phyloP scores from a whole-genome alignment of 2,329 filamentous ascomycete genomes.

The Trichophyton schoenleinii region DNA sequence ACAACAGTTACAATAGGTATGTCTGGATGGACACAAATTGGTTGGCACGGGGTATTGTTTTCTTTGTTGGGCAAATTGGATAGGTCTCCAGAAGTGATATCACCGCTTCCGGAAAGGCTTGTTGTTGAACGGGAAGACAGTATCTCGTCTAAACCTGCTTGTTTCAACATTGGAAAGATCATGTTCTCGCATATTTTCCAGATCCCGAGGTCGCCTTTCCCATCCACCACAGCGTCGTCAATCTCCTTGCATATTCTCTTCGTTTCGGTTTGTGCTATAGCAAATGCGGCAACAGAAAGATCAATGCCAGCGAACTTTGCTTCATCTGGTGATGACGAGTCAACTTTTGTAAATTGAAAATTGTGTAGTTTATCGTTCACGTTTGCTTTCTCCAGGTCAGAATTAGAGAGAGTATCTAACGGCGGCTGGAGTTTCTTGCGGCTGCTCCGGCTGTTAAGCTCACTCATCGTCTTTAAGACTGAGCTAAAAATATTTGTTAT shows the following conservation, averaged over 20 bases:
- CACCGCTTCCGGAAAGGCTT: not conserved
- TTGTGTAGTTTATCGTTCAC: not conserved
- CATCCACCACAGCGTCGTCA: constrained; percentile 18
- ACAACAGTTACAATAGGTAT: constrained; percentile 24
- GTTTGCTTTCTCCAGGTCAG: not conserved
- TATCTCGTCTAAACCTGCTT: not conserved
- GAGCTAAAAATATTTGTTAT: constrained; percentile 9
- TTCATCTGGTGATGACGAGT: constrained; percentile 3
- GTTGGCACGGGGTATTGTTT: not conserved
- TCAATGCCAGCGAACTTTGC: constrained; percentile 5
- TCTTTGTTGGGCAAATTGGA: not conserved
- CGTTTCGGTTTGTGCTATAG: constrained; percentile 21
- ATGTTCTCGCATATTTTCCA: constrained; percentile 30
- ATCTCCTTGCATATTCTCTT: constrained; percentile 23
- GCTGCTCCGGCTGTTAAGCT: not conserved
- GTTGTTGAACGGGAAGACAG: constrained; percentile 15
- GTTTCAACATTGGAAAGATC: constrained; percentile 27
- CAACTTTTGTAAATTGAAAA: not conserved
- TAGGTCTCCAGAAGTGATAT: not conserved
- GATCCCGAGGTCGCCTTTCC: constrained; percentile 24
- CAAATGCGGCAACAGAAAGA: constrained; percentile 3
- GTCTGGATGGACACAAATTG: constrained; percentile 22
- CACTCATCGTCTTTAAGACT: constrained; percentile 2
- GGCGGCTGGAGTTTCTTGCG: not conserved
- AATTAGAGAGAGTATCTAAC: not conserved